phyloP scores from a whole-genome alignment of 2,329 filamentous ascomycete genomes.

The Monilinia polystroma region DNA sequence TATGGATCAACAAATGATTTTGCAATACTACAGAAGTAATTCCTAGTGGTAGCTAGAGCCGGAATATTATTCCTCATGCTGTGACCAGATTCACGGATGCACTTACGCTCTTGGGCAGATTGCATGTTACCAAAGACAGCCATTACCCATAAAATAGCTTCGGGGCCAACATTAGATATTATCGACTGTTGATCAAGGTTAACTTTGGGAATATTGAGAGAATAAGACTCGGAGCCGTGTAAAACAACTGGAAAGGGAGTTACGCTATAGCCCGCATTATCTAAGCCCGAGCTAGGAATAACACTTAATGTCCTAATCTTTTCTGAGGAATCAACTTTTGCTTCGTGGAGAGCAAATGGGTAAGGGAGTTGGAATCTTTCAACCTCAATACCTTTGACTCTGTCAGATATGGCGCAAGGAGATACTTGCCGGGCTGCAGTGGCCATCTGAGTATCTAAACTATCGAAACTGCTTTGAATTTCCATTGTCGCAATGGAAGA shows the following conservation, averaged over 20 bases:
- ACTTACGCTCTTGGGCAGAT: constrained; percentile 1
- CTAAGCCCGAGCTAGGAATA: not conserved
- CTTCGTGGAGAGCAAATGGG: not conserved
- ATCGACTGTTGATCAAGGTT: constrained; percentile 4
- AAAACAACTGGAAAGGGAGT: constrained; percentile 1
- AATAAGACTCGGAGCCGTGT: not conserved
- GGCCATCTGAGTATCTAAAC: not conserved
- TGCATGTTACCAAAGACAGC: not conserved
- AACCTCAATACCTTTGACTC: not conserved
- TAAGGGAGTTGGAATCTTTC: not conserved
- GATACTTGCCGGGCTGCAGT: not conserved
- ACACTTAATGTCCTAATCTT: not conserved
- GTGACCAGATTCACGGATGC: not conserved
- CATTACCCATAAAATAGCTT: not conserved
- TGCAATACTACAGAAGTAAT: not conserved
- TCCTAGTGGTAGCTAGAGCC: not conserved
- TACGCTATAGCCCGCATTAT: not conserved
- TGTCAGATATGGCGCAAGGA: not conserved
- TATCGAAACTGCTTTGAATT: not conserved
- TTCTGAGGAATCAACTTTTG: not conserved
- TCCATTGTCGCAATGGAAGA: not conserved
- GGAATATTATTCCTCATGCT: no score
- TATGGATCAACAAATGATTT: not conserved
- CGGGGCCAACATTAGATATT: not conserved
- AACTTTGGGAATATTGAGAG: constrained; percentile 3